Conservation (phyloP, 805 yeast genomes). For the Saturnispora halmiae region DNA sequence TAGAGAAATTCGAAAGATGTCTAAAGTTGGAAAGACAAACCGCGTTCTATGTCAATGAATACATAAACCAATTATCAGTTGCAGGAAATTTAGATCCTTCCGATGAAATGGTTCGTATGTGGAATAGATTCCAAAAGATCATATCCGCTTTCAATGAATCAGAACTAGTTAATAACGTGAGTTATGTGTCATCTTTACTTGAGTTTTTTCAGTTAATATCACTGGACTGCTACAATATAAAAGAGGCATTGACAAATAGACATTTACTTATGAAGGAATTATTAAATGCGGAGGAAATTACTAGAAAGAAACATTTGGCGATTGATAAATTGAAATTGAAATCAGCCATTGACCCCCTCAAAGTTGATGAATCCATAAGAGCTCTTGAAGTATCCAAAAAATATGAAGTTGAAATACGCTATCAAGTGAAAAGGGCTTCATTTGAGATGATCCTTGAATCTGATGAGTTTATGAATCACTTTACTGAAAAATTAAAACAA, state of each 20-base stretch:
- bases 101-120: constrained; percentile 69
- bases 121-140: constrained; percentile 69
- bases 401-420: constrained; percentile 65
- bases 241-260: constrained; percentile 88
- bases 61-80: constrained; percentile 32
- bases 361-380: constrained; percentile 83
- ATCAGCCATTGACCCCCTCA: constrained; percentile 71
- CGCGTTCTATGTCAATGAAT: constrained; percentile 38
- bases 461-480: constrained; percentile 45
- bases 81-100: constrained; percentile 36
- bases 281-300: constrained; percentile 63
- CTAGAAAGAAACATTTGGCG: constrained; percentile 58
- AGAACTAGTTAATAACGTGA: constrained; percentile 59
- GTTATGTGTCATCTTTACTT: constrained; percentile 64
- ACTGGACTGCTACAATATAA: constrained; percentile 75
- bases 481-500: constrained; percentile 42
- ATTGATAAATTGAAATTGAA: constrained; percentile 66
- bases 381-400: constrained; percentile 70
- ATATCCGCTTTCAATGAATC: constrained; percentile 66
- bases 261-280: constrained; percentile 89
- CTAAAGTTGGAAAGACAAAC: constrained; percentile 50
- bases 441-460: constrained; percentile 77
- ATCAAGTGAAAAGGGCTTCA: constrained; percentile 73
- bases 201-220: constrained; percentile 61
- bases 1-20: constrained; percentile 42